These are phyloP conservation scores for Thalassiosira pacifica DNA, from an alignment of 352 stramenopile genomes.

Conservation along the genomic window DNA sequence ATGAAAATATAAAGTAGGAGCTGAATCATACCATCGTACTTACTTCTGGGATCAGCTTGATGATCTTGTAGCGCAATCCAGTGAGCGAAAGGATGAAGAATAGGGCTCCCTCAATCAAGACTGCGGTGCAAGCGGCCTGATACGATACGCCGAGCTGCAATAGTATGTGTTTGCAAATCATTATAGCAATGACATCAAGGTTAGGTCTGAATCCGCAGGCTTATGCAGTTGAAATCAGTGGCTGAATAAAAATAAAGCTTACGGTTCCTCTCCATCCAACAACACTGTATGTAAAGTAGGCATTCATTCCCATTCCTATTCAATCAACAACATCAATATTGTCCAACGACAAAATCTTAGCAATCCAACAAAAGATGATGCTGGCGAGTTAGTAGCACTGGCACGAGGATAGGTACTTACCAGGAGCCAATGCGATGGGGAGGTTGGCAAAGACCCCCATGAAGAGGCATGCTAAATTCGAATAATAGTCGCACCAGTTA, in stretches of 20 bases:
- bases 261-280: constrained; percentile 55
- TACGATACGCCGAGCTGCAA: constrained; percentile 67
- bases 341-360: too few species aligned
- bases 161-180: constrained; percentile 25
- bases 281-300: constrained; percentile 83
- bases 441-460: constrained; percentile 83
- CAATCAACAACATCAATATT: constrained; percentile 7
- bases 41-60: constrained; percentile 72
- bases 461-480: constrained; percentile 63
- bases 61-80: constrained; percentile 65
- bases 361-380: too few species aligned
- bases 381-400: too few species aligned
- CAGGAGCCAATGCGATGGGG: constrained; percentile 78
- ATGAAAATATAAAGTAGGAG: too few species aligned
- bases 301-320: constrained; percentile 82
- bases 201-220: too few species aligned
- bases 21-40: too few species aligned
- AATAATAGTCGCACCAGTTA: too few species aligned
- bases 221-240: too few species aligned
- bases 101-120: constrained; percentile 81
- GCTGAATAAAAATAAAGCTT: too few species aligned
- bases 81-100: constrained; percentile 81
- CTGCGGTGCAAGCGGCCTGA: constrained; percentile 73
- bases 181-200: too few species aligned
- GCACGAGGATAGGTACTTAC: too few species aligned